A percentile compares a stretch with the other conserved stretches of the same genome.
These are phyloP conservation scores for Rauvolfia tetraphylla DNA, from an alignment of 257 asterid species.

Conservation along the genomic window DNA sequence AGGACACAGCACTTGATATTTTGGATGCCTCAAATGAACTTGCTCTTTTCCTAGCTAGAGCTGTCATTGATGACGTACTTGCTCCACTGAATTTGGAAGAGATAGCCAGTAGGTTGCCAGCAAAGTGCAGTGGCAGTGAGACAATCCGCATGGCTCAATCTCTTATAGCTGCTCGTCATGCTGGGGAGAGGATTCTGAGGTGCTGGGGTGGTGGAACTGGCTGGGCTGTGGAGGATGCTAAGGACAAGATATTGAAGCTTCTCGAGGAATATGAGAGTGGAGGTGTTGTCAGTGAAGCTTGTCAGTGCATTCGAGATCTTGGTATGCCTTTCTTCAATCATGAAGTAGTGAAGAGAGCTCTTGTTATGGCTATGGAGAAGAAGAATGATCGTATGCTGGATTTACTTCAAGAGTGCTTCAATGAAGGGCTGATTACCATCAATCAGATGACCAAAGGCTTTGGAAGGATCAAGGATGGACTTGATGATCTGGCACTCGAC, in stretches of 20 bases:
- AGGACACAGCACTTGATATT: conserved; percentile 89
- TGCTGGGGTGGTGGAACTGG: conserved; percentile 99
- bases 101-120: conserved; percentile 54
- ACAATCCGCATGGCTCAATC: conserved; percentile 72
- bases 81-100: conserved; percentile 88
- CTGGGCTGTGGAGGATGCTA: conserved; percentile 99
- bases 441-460: conserved; percentile 96
- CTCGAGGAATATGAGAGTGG: conserved; percentile 94
- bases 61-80: conserved; percentile 85
- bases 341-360: conserved; percentile 93
- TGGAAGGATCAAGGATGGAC: conserved; percentile 80
- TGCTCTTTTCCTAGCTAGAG: conserved; percentile 84
- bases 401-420: conserved; percentile 68
- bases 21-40: conserved; percentile 88
- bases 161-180: conserved; percentile 86
- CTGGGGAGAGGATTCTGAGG: conserved; percentile 97
- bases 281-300: conserved; percentile 83
- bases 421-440: conserved; percentile 84
- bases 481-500: conserved; percentile 91
- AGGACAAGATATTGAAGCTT: conserved; percentile 93
- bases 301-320: conserved; percentile 89
- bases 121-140: conserved; percentile 72
- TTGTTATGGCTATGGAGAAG: conserved; percentile 99
- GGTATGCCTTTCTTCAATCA: conserved; percentile 93
- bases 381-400: conserved; percentile 83